phyloP scores from a whole-genome alignment of 78 protist species.

The Isochrysis galbana region DNA sequence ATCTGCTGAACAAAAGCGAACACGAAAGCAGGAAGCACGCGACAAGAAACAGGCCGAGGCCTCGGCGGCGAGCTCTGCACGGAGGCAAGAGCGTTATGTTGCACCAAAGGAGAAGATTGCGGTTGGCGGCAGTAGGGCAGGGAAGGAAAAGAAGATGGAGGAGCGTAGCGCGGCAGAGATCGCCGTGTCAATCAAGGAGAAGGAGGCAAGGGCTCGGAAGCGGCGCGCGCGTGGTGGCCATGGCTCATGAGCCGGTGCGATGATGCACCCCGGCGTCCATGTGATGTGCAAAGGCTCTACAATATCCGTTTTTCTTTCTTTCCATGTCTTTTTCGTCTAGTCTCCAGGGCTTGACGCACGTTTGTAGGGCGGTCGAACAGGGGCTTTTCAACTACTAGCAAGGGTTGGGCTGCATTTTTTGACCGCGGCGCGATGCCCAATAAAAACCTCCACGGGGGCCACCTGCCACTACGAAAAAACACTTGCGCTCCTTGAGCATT shows the following conservation, averaged over 20 bases:
- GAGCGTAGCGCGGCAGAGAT: background rate
- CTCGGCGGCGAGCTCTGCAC: background rate
- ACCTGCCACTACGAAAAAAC: too few relatives aligned
- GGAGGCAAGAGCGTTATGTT: background rate
- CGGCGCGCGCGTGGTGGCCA: background rate
- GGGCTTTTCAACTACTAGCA: too few relatives aligned
- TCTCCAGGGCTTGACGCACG: too few relatives aligned
- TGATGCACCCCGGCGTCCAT: too few relatives aligned
- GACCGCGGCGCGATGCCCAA: too few relatives aligned
- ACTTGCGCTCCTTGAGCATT: too few relatives aligned
- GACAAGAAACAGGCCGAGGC: background rate
- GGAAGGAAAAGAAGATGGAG: background rate
- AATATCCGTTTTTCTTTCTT: too few relatives aligned
- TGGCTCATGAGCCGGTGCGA: background rate
- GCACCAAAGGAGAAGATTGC: background rate
- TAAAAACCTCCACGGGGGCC: too few relatives aligned
- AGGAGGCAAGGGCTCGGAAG: background rate
- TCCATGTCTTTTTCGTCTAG: too few relatives aligned
- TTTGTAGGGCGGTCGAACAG: too few relatives aligned
- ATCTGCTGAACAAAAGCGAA: slow-evolving; percentile 37
- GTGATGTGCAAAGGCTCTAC: too few relatives aligned
- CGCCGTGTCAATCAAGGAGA: background rate
- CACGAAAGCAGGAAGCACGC: background rate
- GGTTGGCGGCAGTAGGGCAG: background rate
- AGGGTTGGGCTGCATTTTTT: too few relatives aligned